Percentiles rank a stretch among this genome's conserved stretches.
Evolutionary conservation across 441 rosid species (phyloP).

Genomic region (Gossypium trilobum): DNA sequence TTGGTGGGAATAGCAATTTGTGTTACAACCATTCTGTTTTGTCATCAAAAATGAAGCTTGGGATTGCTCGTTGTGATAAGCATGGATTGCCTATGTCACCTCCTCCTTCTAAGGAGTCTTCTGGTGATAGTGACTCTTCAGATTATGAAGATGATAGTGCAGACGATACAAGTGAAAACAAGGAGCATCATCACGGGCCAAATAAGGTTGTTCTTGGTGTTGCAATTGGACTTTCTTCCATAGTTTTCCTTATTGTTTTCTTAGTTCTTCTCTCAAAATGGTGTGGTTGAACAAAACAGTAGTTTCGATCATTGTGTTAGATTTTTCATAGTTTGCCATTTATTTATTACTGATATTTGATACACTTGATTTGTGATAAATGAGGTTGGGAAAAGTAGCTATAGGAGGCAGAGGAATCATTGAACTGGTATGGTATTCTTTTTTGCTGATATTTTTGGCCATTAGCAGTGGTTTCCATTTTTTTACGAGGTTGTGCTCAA

Average conservation of each 20-base stretch:
- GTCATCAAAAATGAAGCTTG: conserved; percentile 68
- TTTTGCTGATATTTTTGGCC: conserved; percentile 21
- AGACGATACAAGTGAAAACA: conserved; percentile 29
- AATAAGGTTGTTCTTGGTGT: conserved; percentile 82
- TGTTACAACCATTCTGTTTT: conserved; percentile 65
- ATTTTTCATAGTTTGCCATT: conserved; percentile 26
- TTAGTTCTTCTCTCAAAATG: conserved; percentile 71
- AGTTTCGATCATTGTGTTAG: conserved; percentile 6
- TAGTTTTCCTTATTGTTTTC: conserved; percentile 82
- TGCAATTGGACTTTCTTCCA: conserved; percentile 71
- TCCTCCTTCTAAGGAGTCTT: conserved; percentile 58
- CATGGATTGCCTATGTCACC: conserved; percentile 82
- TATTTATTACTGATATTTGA: conserved; percentile 21
- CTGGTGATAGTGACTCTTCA: conserved; percentile 30
- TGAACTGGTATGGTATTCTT: conserved; percentile 23
- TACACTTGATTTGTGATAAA: conserved; percentile 18
- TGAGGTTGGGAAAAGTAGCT: not conserved
- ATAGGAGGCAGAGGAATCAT: conserved; percentile 19
- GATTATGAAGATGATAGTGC: conserved; percentile 39
- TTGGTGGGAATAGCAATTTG: conserved; percentile 62
- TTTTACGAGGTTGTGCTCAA: conserved; percentile 7
- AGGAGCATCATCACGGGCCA: conserved; percentile 60
- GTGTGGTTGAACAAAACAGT: conserved; percentile 44
- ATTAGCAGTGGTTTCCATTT: conserved; percentile 15
- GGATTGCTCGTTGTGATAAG: conserved; percentile 73